A percentile compares a stretch with the other conserved stretches of the same genome.
Evolutionary conservation across 2,329 filamentous ascomycete genomes (phyloP).

Genomic region (Colletotrichum shisoi): DNA sequence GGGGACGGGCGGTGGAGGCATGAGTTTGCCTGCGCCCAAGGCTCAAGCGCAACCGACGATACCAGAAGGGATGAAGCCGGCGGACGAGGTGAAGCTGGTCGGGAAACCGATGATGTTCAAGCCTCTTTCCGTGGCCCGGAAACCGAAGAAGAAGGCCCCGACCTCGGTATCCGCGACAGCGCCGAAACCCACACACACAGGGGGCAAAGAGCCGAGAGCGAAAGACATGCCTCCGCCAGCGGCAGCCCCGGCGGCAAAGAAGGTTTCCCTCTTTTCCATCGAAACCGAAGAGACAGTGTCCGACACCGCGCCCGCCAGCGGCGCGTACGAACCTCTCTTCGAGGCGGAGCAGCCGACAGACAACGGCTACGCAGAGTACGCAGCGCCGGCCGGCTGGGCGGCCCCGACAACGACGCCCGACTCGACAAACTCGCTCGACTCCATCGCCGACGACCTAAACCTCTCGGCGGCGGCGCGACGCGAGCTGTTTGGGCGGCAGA

Average conservation of each 20-base stretch:
- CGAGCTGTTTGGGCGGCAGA: conserved; percentile 81
- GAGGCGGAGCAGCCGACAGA: conserved; percentile 44
- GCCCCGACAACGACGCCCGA: conserved; percentile 45
- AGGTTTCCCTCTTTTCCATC: conserved; percentile 75
- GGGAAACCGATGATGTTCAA: conserved; percentile 88
- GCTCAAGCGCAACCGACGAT: conserved; percentile 56
- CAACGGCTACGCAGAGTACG: conserved; percentile 48
- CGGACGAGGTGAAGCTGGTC: conserved; percentile 71
- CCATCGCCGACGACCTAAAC: conserved; percentile 79
- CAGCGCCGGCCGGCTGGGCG: conserved; percentile 47
- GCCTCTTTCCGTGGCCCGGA: conserved; percentile 83
- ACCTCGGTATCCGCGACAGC: conserved; percentile 38
- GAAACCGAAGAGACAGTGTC: conserved; percentile 48
- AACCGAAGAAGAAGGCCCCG: conserved; percentile 70
- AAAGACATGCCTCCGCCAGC: conserved; percentile 36
- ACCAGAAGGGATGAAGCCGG: conserved; percentile 64
- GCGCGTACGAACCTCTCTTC: conserved; percentile 63
- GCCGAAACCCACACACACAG: conserved; percentile 30
- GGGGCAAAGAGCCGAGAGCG: not conserved
- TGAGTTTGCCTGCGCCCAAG: conserved; percentile 55
- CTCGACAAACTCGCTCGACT: conserved; percentile 66
- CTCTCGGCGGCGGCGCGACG: conserved; percentile 78
- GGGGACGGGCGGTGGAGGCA: conserved; percentile 40
- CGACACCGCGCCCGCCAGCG: conserved; percentile 40
- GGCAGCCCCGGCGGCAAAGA: conserved; percentile 53